Evolutionary conservation across 441 rosid species (phyloP).

Genomic region (Jatropha podagrica): DNA sequence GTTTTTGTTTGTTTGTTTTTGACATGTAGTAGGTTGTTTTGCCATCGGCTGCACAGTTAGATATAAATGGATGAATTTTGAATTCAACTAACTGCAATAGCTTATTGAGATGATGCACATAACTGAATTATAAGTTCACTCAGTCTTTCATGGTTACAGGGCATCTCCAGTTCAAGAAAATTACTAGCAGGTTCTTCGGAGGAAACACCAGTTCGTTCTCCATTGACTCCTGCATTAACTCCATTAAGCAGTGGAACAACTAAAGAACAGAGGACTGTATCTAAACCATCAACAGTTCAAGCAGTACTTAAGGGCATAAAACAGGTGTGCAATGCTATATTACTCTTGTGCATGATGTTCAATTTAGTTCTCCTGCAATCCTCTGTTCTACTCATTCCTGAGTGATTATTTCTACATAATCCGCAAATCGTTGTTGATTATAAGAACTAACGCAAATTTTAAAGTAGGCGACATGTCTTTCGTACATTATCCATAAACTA

Average conservation of each 20-base stretch:
- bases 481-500: not conserved
- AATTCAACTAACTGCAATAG: not conserved
- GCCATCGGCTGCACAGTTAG: not conserved
- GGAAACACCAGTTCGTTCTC: conserved; percentile 64
- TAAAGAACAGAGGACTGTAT: conserved; percentile 56
- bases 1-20: not conserved
- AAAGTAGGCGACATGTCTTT: not conserved
- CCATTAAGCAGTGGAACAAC: conserved; percentile 49
- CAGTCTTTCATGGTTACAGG: conserved; percentile 37
- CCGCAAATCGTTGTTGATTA: not conserved
- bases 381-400: not conserved
- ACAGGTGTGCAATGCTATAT: conserved; percentile 42
- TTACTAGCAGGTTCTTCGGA: conserved; percentile 46
- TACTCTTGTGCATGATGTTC: not conserved
- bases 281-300: conserved; percentile 69
- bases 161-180: conserved; percentile 66
- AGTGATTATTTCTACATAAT: not conserved
- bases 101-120: not conserved
- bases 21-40: not conserved
- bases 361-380: not conserved
- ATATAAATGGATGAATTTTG: not conserved
- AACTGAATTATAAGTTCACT: not conserved
- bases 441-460: not conserved
- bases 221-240: conserved; percentile 57
- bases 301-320: conserved; percentile 82